Base-by-base conservation (phyloP, 106 monocot species). In the Dactylorhiza incarnata region DNA sequence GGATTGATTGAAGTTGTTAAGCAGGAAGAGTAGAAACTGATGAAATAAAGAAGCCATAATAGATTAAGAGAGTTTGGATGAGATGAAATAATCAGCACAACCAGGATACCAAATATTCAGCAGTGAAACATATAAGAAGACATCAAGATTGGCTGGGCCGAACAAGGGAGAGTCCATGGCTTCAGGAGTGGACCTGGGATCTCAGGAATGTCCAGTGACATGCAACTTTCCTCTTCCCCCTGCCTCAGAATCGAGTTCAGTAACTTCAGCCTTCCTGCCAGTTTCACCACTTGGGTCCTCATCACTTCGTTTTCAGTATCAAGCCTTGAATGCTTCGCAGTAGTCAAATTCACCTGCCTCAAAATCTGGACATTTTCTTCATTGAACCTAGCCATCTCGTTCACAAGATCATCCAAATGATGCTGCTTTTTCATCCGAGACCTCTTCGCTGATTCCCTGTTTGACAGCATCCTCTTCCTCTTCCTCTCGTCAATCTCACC, bases 391-490 rank as follows among this genome's bases (percentile, higher is more conserved):
- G 86, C 80, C 25, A 62, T 74, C 44, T 89, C 61, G 55, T 63
- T 78, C 17, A 87, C 61, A 67, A 95, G 80, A 10, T 86, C 86
- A 43, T 85, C 86, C 73, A 95, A 50, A 67, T 83, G 92, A 73
- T 92, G 86, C 75, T 92, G 92, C 87, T 92, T 95, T 75, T 83
- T 78, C 87, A 84, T 80, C 62, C 92, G 78, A 8, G 92, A 95
- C 69, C 95, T 75, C 75, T 84, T 78, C 6, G 95, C 95, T 3
- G 95, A 92, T 73, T 95, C 92, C 51, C 92, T 48, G 80, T 95
- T 95, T 9, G 95, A 95, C n/a, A 87, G 65, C 89, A 88, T 92
- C 76, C 95, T 73, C 87, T 89, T 95, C 14, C 84, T 79, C 84
- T 88, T 92, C 73, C 83, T 84, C 74, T 82, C 61, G 17, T 89